Conservation (phyloP, 2,329 filamentous ascomycete genomes). For the Rhexocercosporidium sp. region DNA sequence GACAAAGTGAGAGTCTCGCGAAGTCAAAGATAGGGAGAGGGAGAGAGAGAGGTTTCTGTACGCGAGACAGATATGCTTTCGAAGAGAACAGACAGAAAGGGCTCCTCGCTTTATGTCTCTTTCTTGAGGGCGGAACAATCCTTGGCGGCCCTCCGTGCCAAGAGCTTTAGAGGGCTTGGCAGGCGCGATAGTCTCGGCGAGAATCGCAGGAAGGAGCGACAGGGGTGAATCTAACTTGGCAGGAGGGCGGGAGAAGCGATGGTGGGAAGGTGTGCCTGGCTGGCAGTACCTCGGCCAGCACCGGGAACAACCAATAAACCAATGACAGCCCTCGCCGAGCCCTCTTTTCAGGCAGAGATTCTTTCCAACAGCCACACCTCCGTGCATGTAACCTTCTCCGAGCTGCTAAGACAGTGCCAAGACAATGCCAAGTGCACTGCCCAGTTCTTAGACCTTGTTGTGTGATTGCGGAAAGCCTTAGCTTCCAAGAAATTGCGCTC, state of each 20-base stretch:
- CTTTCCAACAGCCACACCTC: not conserved
- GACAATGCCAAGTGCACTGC: not conserved
- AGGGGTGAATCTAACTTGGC: not conserved
- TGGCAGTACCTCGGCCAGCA: no score
- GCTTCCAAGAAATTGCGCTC: constrained; percentile 1
- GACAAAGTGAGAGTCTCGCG: not conserved
- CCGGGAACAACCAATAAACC: no score
- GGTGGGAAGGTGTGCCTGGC: no score
- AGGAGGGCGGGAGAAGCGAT: not conserved
- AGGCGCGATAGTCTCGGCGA: not conserved
- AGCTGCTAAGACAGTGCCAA: not conserved
- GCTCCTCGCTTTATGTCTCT: not conserved
- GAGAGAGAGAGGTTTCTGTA: no score
- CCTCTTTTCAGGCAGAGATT: not conserved
- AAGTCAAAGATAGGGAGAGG: not conserved
- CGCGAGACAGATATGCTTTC: not conserved
- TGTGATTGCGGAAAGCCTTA: not conserved
- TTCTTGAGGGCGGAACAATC: not conserved
- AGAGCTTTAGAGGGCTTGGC: not conserved
- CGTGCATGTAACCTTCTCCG: not conserved
- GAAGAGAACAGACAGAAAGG: not conserved
- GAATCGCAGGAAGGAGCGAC: not conserved
- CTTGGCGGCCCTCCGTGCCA: no score
- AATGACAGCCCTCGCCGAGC: not conserved
- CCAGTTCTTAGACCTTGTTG: not conserved